Evolutionary conservation across 768 basidiomycete species (phyloP).

Genomic region (Podaxis mareebaensis): DNA sequence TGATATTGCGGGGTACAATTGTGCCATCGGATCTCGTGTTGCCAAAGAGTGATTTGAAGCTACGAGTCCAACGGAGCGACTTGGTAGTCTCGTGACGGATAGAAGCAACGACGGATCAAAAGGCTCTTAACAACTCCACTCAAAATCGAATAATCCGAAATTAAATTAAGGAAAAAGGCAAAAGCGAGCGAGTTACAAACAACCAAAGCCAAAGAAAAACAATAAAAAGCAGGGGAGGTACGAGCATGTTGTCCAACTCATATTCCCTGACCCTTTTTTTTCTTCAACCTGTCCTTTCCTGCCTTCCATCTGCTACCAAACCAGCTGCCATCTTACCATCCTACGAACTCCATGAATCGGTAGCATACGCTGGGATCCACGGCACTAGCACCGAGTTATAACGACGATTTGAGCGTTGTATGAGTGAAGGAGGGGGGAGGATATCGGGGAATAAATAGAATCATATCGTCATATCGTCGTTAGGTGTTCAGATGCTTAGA

Average conservation of each 20-base stretch:
- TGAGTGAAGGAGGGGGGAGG: background rate
- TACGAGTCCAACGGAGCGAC: too few species aligned
- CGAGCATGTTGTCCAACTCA: background rate
- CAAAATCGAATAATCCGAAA: background rate
- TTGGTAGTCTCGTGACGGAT: too few species aligned
- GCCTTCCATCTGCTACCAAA: background rate
- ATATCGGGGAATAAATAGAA: background rate
- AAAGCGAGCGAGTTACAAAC: background rate
- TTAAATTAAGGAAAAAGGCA: background rate
- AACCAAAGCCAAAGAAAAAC: background rate
- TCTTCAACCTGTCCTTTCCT: background rate
- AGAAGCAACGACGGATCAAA: background rate
- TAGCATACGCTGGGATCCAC: background rate
- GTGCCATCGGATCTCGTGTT: too few species aligned
- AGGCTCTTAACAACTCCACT: background rate
- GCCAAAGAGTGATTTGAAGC: too few species aligned
- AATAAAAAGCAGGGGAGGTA: background rate
- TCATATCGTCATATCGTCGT: background rate
- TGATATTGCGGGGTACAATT: too few species aligned
- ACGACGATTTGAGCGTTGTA: background rate
- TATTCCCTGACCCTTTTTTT: background rate
- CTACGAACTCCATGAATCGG: background rate
- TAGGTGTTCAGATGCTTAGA: slow-evolving; percentile 40
- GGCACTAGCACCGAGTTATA: background rate
- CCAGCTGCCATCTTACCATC: background rate